Base-by-base conservation (phyloP, 2,329 filamentous ascomycete species). In the Sclerotinia nivalis region DNA sequence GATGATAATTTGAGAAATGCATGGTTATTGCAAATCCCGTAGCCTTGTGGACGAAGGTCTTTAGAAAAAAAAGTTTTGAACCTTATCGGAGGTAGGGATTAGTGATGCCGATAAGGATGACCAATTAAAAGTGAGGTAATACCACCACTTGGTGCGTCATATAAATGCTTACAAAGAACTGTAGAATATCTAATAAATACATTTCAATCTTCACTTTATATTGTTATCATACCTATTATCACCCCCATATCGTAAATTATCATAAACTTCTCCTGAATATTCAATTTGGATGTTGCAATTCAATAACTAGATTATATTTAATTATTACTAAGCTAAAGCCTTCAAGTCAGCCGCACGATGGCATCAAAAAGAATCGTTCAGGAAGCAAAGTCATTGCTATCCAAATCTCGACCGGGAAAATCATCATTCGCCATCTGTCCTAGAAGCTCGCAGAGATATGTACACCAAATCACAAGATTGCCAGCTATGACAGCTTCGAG, bases 401-500 rank as follows among this genome's bases (percentile, higher is more conserved):
- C 71, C 10, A 76, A 75, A 62, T 69, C 59, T 37, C 70, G 75
- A 71, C 72, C 76, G 67, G 75, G 77, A 49, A 75, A 75, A 66
- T 75, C 76, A 68, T 71, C 75, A 65, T 72, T 79, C 59, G 72
- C 75, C 54, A 71, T 78, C n/a, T 75, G 75, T 43, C 74, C 76
- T 60, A 69, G 60, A 45, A 69, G 49, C 56, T 55, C 78, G 76
- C 79, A 77, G 70, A 80, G 81, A 77, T 78, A 74, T 69, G 76
- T 83, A 43, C 81, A 83, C 72, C 82, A 81, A 72, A 81, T 80
- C 56, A 78, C 81, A 52, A 78, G 81, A 71, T 74, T 83, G 69
- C 82, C 83, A 34, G 81, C 82, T 13, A 80, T 85, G 73, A 82
- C 83, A 72, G 79, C 83, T 45, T 84, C 84, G 55, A 81, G 82